phyloP scores from a whole-genome alignment of 1,139 yeast species.

The Debaryomyces psychrophilus region DNA sequence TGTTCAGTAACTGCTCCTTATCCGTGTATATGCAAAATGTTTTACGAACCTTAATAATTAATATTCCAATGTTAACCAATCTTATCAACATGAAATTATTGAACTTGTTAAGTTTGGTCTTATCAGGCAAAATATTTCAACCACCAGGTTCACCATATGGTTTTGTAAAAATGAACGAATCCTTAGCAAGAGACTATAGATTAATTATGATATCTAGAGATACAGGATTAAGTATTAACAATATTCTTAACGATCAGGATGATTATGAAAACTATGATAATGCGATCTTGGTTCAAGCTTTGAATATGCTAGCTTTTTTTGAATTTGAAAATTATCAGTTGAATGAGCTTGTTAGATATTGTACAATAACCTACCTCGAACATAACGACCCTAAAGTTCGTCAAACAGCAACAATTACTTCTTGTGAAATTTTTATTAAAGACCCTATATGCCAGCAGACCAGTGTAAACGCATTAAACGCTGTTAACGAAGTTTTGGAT shows the following conservation, averaged over 20 bases:
- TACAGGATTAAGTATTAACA: conserved; percentile 48
- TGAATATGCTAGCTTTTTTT: conserved; percentile 73
- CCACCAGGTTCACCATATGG: conserved; percentile 90
- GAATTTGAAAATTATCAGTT: conserved; percentile 75
- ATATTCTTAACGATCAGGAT: conserved; percentile 40
- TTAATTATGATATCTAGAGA: conserved; percentile 73
- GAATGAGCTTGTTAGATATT: conserved; percentile 84
- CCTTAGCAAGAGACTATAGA: conserved; percentile 76
- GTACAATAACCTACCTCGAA: conserved; percentile 79
- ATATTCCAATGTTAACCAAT: conserved; percentile 80
- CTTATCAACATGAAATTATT: conserved; percentile 72
- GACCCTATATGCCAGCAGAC: conserved; percentile 88
- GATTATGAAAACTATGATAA: conserved; percentile 51
- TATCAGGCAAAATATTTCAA: conserved; percentile 79
- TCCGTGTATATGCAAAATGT: conserved; percentile 81
- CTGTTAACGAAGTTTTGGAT: conserved; percentile 84
- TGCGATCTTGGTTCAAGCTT: conserved; percentile 63
- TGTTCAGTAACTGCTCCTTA: conserved; percentile 77
- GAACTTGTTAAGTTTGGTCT: conserved; percentile 72
- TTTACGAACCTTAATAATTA: conserved; percentile 62
- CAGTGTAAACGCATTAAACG: conserved; percentile 78
- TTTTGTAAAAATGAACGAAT: conserved; percentile 61
- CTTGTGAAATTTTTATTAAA: conserved; percentile 74
- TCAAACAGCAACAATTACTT: conserved; percentile 81
- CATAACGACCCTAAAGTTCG: conserved; percentile 80